Conservation (phyloP, 1,284 basidiomycete genomes). For the Cutaneotrichosporon daszewskae region DNA sequence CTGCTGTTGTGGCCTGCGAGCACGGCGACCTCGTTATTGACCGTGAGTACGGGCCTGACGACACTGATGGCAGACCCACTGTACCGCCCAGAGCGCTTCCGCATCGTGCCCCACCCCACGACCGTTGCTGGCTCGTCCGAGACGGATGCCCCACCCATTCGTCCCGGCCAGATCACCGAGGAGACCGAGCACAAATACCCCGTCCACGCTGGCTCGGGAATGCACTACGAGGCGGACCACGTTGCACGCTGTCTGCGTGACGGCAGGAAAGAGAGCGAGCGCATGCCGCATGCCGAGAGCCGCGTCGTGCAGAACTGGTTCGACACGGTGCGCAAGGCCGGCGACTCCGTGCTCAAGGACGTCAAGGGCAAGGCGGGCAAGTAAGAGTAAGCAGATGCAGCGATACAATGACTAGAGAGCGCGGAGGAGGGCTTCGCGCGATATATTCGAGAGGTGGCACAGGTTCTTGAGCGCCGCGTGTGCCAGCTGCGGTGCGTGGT, state of each 20-base stretch:
- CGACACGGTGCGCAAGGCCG: slow-evolving; percentile 59
- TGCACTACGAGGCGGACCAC: slow-evolving; percentile 53
- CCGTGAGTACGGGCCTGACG: not conserved
- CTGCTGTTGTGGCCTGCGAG: slow-evolving; percentile 2
- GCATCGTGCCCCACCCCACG: slow-evolving; percentile 1
- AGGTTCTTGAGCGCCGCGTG: no score
- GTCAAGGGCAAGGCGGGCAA: slow-evolving; percentile 17
- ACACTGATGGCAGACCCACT: slow-evolving; percentile 1
- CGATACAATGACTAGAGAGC: no score
- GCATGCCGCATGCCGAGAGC: slow-evolving; percentile 72
- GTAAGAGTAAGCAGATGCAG: no score
- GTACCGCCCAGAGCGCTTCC: slow-evolving; percentile 6
- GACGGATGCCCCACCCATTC: not conserved
- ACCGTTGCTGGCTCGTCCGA: slow-evolving; percentile 3
- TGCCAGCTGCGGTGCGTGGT: no score
- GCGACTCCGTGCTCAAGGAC: slow-evolving; percentile 27
- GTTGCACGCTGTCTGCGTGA: slow-evolving; percentile 71
- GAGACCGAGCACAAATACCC: slow-evolving; percentile 7
- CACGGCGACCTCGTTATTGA: slow-evolving; percentile 2
- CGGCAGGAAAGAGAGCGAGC: slow-evolving; percentile 64
- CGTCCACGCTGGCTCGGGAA: slow-evolving; percentile 20
- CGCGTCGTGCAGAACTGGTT: slow-evolving; percentile 70
- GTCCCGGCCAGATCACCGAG: slow-evolving; percentile 1
- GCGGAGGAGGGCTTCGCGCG: no score
- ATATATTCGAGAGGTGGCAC: no score